phyloP scores from a whole-genome alignment of 106 monocot species.

The Platanthera guangdongensis region DNA sequence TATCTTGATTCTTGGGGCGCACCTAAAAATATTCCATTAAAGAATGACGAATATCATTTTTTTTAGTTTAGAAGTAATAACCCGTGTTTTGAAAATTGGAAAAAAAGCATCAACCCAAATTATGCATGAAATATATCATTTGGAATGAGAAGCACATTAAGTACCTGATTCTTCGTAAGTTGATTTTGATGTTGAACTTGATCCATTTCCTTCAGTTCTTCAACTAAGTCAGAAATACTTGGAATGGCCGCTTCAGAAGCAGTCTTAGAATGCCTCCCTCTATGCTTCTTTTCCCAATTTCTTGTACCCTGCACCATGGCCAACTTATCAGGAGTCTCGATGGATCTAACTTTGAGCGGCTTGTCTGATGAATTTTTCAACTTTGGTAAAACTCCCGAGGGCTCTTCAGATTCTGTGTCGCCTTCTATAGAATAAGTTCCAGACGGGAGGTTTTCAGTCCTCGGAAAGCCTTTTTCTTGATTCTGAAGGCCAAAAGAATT shows the following conservation, averaged over 20 bases:
- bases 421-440: conserved; percentile 7
- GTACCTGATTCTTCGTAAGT: conserved; percentile 28
- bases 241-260: conserved; percentile 18
- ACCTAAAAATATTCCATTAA: no score
- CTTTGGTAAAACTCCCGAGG: background rate
- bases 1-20: no score
- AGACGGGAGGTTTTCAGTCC: conserved; percentile 21
- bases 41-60: no score
- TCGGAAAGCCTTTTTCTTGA: conserved; percentile 21
- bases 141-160: background rate
- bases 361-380: conserved; percentile 2
- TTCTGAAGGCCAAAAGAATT: conserved; percentile 24
- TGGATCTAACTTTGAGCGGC: background rate
- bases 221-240: conserved; percentile 23
- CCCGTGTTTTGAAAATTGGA: background rate
- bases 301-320: background rate
- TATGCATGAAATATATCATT: background rate
- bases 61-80: no score
- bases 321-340: background rate
- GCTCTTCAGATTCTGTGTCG: conserved; percentile 1
- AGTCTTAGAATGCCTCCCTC: conserved; percentile 13
- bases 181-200: conserved; percentile 29
- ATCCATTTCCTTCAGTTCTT: conserved; percentile 28
- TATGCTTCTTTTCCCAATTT: background rate
- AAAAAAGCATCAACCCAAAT: background rate